Percentiles rank a stretch among this genome's conserved stretches.
phyloP scores from a whole-genome alignment of 495 filamentous ascomycete genomes.

The Apodospora peruviana region DNA sequence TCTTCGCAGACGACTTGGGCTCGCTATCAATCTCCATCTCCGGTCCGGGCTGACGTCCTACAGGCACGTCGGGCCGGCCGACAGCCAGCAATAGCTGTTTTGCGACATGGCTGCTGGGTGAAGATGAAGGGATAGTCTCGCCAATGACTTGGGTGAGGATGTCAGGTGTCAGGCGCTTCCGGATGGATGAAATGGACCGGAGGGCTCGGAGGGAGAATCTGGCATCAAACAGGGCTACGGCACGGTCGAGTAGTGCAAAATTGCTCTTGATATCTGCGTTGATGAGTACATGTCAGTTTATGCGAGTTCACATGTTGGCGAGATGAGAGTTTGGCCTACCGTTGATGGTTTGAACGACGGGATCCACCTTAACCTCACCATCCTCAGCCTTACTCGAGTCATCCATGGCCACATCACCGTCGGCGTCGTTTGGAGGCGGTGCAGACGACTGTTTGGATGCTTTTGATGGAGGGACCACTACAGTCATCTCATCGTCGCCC shows the following conservation, averaged over 20 bases:
- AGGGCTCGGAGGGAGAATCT: conserved; percentile 91
- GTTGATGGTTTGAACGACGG: conserved; percentile 51
- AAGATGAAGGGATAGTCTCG: conserved; percentile 62
- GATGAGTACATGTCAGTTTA: conserved; percentile 9
- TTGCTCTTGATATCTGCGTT: conserved; percentile 83
- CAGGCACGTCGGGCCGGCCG: conserved; percentile 55
- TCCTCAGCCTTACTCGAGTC: conserved; percentile 52
- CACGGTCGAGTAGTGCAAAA: conserved; percentile 84
- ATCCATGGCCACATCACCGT: conserved; percentile 73
- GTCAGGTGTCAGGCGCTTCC: conserved; percentile 79
- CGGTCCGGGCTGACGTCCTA: conserved; percentile 45
- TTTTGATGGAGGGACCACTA: conserved; percentile 78
- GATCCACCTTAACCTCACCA: conserved; percentile 59
- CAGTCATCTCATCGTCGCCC: conserved; percentile 75
- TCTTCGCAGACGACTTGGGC: conserved; percentile 40
- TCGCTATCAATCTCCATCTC: conserved; percentile 79
- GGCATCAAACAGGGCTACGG: conserved; percentile 87
- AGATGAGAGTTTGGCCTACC: conserved; percentile 29
- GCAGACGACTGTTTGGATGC: conserved; percentile 57
- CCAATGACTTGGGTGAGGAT: conserved; percentile 74
- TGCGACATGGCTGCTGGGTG: conserved; percentile 54
- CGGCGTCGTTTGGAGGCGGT: conserved; percentile 53
- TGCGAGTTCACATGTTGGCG: background rate
- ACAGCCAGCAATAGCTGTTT: conserved; percentile 64
- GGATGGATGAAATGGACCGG: conserved; percentile 89